Evolutionary conservation across 805 yeast genomes (phyloP), one percentile per base, ranked within the genome.

Genomic region (Saturnispora hagleri): DNA sequence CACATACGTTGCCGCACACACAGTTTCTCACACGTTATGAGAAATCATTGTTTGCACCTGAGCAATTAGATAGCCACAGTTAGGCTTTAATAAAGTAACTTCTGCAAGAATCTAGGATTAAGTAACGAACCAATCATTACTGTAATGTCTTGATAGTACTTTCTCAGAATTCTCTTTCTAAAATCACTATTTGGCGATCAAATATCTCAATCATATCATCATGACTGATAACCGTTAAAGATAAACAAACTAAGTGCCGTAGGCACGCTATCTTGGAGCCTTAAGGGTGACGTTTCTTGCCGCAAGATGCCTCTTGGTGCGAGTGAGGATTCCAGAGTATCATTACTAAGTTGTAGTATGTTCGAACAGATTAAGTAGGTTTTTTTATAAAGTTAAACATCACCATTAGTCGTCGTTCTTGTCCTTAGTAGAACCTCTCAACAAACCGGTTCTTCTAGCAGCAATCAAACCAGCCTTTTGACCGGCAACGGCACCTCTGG

Each of bases 401-500:
- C 46, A 43, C 46, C 46, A n/a, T 57, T 65, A 65, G 54, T 65
- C 69, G 48, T 64, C 68, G 56, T 62, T 59, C 67, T 65, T 65
- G 55, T 65, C 89, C 81, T 90, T 97, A 28, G 51, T 49, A 73
- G 98, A 88, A 89, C 98, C 98, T 81, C 98, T 89, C 77, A 90
- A 85, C 77, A 90, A 86, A 91, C 99, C 99, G 71, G 98, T 91
- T 86, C 99, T 89, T 89, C 99, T 89, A 76, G 99, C 99, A 71
- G 99, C 99, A 76, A 91, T 93, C 75, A 91, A 89, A 91, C 99
- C 99, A 74, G 95, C 96, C 95, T 91, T 91, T 83, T 91, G 99
- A 88, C 99, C 99, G 71, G 99, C 81, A 74, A 91, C 98, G 65
- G 98, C 97, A 77, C 96, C 96, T 86, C 98, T 89, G 67, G 96